Base-by-base conservation (phyloP, 352 stramenopile species). In the Elongisporangium anandrum region DNA sequence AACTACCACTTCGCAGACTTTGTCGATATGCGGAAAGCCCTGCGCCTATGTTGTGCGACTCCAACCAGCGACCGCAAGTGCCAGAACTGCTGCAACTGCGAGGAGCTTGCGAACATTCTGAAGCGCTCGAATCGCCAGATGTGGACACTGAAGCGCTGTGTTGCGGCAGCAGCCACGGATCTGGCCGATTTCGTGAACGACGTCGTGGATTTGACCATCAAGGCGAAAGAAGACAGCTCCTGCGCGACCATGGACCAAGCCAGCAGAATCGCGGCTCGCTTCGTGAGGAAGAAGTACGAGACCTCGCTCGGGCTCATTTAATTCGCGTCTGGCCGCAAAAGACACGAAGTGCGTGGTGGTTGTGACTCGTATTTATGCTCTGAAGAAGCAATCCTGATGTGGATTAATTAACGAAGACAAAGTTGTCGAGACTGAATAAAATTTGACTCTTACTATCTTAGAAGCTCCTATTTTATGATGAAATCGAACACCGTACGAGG, bases 301-400 rank as follows among this genome's bases (percentile, higher is more conserved):
- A 56, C 57, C 15, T 72, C 69, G 29, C 57, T 73, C 4, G 69
- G 69, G 3, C 73, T 77, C 23, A 77, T 77, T 41, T 77, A 65
- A 58, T 17, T 12, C 34, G 26, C n/a, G 12, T 20, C n/a, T n/a
- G n/a, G n/a, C n/a, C 4, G 29, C n/a, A 17, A 10, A 15, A 51
- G n/a, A 20, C 16, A 13, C 23, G 6, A 17, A 2, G 7, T 16
- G 8, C 19, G 34, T 22, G 6, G 26, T 9, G 26, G 8, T 38
- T n/a, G n/a, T n/a, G n/a, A 7, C 34, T 45, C 34, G 34, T 45
- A 45, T 45, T 45, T 45, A 45, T 17, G 34, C 34, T 4, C 13
- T 12, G 1, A 45, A 17, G 1, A 12, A 12, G 26, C 26, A 38
- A 9, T 38, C 7, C 26, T 38, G 26, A 38, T 9, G 12, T 12